Evolutionary conservation across 371 early-diverging fungal genomes (phyloP).

Genomic region (Mortierella sp.): DNA sequence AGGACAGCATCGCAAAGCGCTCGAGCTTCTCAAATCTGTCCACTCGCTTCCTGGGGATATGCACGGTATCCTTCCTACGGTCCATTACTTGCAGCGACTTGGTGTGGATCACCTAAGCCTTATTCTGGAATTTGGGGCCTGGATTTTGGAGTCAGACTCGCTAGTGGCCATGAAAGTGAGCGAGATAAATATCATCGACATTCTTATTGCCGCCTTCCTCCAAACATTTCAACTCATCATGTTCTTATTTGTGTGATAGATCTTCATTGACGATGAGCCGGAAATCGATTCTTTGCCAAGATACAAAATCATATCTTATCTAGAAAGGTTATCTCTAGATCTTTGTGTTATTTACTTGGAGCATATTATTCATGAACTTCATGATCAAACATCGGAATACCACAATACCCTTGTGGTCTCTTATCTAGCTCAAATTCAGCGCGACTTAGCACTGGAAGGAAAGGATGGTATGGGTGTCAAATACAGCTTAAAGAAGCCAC

Average conservation of each 20-base stretch:
- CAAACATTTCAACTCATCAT: background rate
- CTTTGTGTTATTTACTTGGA: conserved; percentile 83
- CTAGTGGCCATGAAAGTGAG: conserved; percentile 81
- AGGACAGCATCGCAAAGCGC: conserved; percentile 87
- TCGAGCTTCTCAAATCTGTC: conserved; percentile 75
- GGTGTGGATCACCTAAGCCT: conserved; percentile 82
- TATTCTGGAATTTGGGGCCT: conserved; percentile 83
- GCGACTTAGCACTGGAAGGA: conserved; percentile 24
- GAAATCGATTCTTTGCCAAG: conserved; percentile 70
- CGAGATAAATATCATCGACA: conserved; percentile 10
- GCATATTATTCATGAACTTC: conserved; percentile 78
- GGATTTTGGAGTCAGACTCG: conserved; percentile 80
- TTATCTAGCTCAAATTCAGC: conserved; percentile 72
- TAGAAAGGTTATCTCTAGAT: conserved; percentile 71
- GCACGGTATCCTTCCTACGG: conserved; percentile 74
- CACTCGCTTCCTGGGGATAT: conserved; percentile 60
- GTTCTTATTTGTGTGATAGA: conserved; percentile 50
- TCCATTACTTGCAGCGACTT: conserved; percentile 82
- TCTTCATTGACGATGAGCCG: conserved; percentile 82
- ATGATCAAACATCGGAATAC: conserved; percentile 77
- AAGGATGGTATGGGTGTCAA: conserved; percentile 24
- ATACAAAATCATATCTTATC: conserved; percentile 65
- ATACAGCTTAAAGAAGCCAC: background rate
- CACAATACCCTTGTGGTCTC: conserved; percentile 84
- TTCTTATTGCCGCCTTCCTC: background rate